Conservation (phyloP, 2,329 filamentous ascomycete species). For the Colletotrichum brevisporum region DNA sequence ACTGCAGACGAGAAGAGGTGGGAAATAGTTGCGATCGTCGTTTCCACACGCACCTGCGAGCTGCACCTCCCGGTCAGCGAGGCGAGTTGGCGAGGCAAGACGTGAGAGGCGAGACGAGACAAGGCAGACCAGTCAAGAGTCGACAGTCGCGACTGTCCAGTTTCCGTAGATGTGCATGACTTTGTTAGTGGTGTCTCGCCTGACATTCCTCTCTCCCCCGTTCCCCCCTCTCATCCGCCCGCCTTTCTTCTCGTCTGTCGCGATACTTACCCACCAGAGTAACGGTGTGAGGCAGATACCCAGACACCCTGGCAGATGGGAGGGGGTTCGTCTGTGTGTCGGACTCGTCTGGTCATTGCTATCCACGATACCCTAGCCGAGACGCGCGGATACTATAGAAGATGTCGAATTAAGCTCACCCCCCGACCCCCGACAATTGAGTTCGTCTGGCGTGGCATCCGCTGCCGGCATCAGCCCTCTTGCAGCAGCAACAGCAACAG, state of each 20-base stretch:
- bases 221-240: conserved; percentile 13
- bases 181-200: conserved; percentile 13
- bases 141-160: no score
- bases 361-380: background rate
- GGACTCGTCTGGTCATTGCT: conserved; percentile 2
- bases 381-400: conserved; percentile 10
- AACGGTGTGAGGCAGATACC: no score
- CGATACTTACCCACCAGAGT: background rate
- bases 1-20: no score
- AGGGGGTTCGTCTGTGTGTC: conserved; percentile 1
- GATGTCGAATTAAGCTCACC: conserved; percentile 40
- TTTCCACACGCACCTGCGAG: no score
- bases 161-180: conserved; percentile 12
- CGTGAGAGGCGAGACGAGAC: no score
- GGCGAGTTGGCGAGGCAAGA: no score
- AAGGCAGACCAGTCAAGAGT: background rate
- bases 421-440: conserved; percentile 23
- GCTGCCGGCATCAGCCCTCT: conserved; percentile 5
- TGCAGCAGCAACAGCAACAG: background rate
- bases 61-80: no score
- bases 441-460: conserved; percentile 28
- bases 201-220: conserved; percentile 1
- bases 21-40: no score
- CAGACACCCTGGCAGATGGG: no score
- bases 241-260: background rate